Base-by-base conservation (phyloP, 352 stramenopile genomes). In the Nannochloropsis limnetica region DNA sequence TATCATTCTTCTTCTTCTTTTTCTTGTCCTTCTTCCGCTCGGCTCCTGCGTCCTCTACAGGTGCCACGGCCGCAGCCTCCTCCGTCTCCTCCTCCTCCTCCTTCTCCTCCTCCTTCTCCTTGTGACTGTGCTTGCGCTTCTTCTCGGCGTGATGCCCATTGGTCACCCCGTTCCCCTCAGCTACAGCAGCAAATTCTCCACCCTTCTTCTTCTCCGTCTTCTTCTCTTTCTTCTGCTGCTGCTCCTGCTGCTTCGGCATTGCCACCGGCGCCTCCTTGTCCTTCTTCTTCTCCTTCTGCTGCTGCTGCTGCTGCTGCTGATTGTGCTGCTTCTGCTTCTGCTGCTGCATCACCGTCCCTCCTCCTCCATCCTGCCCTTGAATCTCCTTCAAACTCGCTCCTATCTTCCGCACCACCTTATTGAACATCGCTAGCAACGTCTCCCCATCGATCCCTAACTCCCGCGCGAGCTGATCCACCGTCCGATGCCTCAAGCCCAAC, bases 371-470 rank as follows among this genome's bases (percentile, higher is more conserved):
- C 17, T 93, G 89, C 61, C 89, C 88, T 43, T 95, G 91, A 68
- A 88, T 93, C 83, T 95, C 89, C 43, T 91, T 88, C 29, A 96
- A 87, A 83, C 92, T 89, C 68, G 88, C 87, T 20, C 92, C 85
- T 83, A 96, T 94, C 88, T 97, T 97, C 81, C 91, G 89, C 37
- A 97, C 89, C 17, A 89, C 89, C 88, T 99, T 99, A 89, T 99
- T 99, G 87, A 99, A 99, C 80, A 99, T 93, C 79, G 96, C 96
- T 25, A 99, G 88, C 23, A 98, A 87, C 88, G 98, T 95, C 85
- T 96, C 97, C 25, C 91, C 91, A 43, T 95, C 94, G 84, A 99
- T 90, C 68, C 93, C 92, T 23, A 99, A 88, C 87, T 99, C 95
- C 67, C 89, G 88, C 80, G 93, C 92, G 54, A 99, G 90, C 25